These are phyloP conservation scores for Capsicum baccatum DNA, from an alignment of 257 asterid genomes.

Conservation along the genomic window DNA sequence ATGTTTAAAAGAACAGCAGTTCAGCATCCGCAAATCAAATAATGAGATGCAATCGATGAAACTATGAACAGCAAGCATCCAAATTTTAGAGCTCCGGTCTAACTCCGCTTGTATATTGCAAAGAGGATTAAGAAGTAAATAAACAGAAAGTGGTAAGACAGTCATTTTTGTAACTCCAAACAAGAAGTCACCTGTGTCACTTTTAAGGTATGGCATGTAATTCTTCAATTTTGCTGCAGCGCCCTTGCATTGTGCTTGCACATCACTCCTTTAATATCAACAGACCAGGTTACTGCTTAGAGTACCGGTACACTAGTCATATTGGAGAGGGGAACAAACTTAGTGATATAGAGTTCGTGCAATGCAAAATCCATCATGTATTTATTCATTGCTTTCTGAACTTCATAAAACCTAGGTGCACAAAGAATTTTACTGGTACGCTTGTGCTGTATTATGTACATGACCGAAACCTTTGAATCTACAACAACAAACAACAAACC, in stretches of 20 bases:
- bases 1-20: neutral
- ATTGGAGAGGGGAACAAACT: neutral
- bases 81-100: neutral
- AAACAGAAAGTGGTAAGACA: neutral
- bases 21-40: neutral
- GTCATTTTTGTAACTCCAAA: neutral
- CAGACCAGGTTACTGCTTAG: neutral
- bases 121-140: neutral
- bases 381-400: neutral
- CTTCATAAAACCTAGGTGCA: neutral
- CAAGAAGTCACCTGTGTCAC: neutral
- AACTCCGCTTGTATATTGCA: neutral
- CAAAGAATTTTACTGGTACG: neutral
- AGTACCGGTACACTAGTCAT: neutral
- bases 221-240: neutral
- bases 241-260: neutral
- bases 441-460: slow-evolving; percentile 3
- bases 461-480: neutral
- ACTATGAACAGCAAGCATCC: neutral
- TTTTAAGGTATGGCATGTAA: neutral
- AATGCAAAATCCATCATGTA: neutral
- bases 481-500: no score
- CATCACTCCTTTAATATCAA: neutral
- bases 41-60: neutral
- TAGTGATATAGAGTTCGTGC: neutral